phyloP scores from a whole-genome alignment of 1,284 basidiomycete species.

The Tremellales sp. region DNA sequence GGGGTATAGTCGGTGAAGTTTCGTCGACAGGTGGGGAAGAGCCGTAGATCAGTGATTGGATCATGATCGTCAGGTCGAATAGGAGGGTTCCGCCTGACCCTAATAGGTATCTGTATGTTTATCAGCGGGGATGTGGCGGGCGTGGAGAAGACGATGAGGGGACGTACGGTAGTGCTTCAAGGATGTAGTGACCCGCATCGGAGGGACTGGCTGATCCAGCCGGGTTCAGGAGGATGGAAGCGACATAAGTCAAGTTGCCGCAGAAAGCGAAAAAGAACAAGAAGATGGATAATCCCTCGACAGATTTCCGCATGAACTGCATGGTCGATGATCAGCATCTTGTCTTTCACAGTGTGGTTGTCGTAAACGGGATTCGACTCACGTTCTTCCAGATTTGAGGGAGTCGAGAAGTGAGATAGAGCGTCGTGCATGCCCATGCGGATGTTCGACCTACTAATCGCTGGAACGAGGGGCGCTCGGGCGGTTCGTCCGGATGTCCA shows the following conservation, averaged over 20 bases:
- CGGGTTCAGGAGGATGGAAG: constrained; percentile 62
- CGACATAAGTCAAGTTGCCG: constrained; percentile 84
- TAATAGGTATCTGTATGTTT: constrained; percentile 63
- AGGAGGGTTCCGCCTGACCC: constrained; percentile 83
- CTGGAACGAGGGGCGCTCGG: constrained; percentile 30
- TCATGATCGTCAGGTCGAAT: constrained; percentile 81
- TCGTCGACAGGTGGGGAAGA: constrained; percentile 34
- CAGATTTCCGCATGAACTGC: constrained; percentile 82
- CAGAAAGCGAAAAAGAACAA: constrained; percentile 87
- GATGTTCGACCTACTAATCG: constrained; percentile 77
- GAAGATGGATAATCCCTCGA: constrained; percentile 89
- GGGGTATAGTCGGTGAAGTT: not conserved
- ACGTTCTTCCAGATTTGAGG: constrained; percentile 98
- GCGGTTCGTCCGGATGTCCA: constrained; percentile 6
- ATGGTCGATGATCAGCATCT: not conserved
- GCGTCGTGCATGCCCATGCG: constrained; percentile 84
- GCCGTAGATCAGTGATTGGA: constrained; percentile 59
- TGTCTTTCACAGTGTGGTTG: not conserved
- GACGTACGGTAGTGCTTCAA: constrained; percentile 45
- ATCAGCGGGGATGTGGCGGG: not conserved
- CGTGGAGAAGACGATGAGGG: constrained; percentile 14
- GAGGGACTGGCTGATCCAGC: constrained; percentile 24
- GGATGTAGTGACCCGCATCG: constrained; percentile 37
- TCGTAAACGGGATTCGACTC: constrained; percentile 46
- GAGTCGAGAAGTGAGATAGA: constrained; percentile 84